Evolutionary conservation across 139 green algal genomes (phyloP).

Genomic region (Microglena sp.): DNA sequence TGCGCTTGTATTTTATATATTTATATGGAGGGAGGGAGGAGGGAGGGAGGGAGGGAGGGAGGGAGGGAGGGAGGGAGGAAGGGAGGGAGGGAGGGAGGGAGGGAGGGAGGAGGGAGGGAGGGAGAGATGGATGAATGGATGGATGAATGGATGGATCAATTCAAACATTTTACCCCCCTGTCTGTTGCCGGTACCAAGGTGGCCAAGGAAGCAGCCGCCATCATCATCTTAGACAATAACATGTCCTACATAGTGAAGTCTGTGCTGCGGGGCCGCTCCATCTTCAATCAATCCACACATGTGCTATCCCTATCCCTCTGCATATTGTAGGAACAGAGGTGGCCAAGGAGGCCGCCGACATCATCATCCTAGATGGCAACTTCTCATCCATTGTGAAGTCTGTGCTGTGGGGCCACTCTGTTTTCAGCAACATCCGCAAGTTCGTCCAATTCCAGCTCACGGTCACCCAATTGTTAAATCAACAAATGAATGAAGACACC

Average conservation of each 20-base stretch:
- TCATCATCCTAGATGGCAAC: slow-evolving; percentile 99
- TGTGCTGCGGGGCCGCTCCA: slow-evolving; percentile 89
- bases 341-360: slow-evolving; percentile 97
- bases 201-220: slow-evolving; percentile 96
- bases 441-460: too few species aligned
- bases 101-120: too few species aligned
- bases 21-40: too few species aligned
- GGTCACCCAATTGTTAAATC: too few species aligned
- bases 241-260: slow-evolving; percentile 92
- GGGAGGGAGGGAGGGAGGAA: too few species aligned
- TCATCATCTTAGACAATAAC: slow-evolving; percentile 99
- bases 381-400: slow-evolving; percentile 94
- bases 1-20: too few species aligned
- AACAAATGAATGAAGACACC: too few species aligned
- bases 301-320: too few species aligned
- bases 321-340: too few species aligned
- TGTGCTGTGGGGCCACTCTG: slow-evolving; percentile 90
- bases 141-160: not conserved
- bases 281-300: slow-evolving; percentile 97
- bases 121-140: not conserved
- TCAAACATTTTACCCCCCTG: not conserved
- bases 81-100: too few species aligned
- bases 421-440: slow-evolving; percentile 98
- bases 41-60: too few species aligned
- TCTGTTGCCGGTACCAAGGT: slow-evolving; percentile 46